Conservation (phyloP, 129 eudicot species). For the Flaveria trinervia region DNA sequence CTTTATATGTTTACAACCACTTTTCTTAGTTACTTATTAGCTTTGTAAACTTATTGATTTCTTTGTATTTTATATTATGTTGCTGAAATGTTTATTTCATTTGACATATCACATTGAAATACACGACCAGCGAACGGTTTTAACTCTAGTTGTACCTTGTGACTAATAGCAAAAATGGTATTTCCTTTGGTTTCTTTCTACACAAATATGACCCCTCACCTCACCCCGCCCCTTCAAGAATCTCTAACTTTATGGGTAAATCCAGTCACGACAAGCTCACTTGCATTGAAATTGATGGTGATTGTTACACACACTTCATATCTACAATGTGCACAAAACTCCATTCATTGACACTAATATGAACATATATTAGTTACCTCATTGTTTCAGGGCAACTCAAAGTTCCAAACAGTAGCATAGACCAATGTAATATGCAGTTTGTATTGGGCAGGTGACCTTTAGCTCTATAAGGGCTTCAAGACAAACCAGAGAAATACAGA, state of each 20-base stretch:
- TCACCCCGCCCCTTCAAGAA: conserved; percentile 30
- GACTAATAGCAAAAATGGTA: conserved; percentile 32
- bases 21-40: too few species aligned
- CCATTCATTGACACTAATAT: conserved; percentile 18
- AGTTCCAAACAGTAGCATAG: too few species aligned
- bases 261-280: conserved; percentile 34
- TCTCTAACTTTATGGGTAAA: conserved; percentile 29
- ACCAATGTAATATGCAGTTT: too few species aligned
- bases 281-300: conserved; percentile 34
- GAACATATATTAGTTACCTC: background rate
- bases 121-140: too few species aligned
- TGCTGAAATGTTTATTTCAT: too few species aligned
- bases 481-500: too few species aligned
- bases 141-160: conserved; percentile 13
- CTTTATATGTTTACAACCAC: too few species aligned
- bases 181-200: conserved; percentile 30
- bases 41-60: too few species aligned
- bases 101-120: too few species aligned
- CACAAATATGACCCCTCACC: conserved; percentile 4
- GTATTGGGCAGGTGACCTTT: too few species aligned
- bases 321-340: conserved; percentile 27
- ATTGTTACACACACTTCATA: conserved; percentile 21
- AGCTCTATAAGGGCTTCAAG: too few species aligned
- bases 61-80: too few species aligned
- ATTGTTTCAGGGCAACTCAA: background rate